Evolutionary conservation across 176 grass and related monocot genomes (phyloP).

Genomic region (Rhynchospora tenuis): DNA sequence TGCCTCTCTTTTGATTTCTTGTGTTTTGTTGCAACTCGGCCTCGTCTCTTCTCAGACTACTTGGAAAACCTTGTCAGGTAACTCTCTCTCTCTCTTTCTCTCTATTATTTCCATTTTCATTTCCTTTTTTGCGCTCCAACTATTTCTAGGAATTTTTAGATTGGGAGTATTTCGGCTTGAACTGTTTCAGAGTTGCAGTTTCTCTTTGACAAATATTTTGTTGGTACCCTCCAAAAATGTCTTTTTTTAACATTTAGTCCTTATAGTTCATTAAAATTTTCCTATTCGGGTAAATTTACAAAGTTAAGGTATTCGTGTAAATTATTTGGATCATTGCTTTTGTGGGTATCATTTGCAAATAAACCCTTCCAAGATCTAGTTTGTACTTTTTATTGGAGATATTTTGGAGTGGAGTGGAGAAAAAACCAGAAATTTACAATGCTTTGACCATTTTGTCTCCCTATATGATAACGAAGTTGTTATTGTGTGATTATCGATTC

Average conservation of each 20-base stretch:
- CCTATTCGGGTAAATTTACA: background rate
- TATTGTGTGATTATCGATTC: too few relatives aligned
- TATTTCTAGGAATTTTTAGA: background rate
- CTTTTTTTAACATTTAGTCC: background rate
- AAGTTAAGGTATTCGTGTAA: background rate
- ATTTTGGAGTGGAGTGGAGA: background rate
- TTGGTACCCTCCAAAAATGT: background rate
- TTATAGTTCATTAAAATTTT: background rate
- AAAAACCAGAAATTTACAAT: background rate
- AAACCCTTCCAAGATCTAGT: background rate
- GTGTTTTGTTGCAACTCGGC: slow-evolving; percentile 7
- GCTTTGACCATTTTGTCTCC: background rate
- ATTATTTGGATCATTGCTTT: background rate
- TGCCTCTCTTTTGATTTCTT: background rate
- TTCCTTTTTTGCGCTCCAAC: background rate
- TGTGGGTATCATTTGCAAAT: background rate
- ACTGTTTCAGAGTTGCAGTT: background rate
- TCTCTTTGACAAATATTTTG: background rate
- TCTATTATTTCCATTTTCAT: background rate
- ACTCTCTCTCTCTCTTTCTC: background rate
- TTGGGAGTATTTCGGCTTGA: background rate
- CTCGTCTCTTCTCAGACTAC: slow-evolving; percentile 18
- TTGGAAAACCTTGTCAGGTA: slow-evolving; percentile 26
- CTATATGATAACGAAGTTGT: too few relatives aligned
- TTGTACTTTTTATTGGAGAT: background rate